Evolutionary conservation across 305 asterid species (phyloP), one percentile per base, ranked within the genome.

Genomic region (Vinca major): DNA sequence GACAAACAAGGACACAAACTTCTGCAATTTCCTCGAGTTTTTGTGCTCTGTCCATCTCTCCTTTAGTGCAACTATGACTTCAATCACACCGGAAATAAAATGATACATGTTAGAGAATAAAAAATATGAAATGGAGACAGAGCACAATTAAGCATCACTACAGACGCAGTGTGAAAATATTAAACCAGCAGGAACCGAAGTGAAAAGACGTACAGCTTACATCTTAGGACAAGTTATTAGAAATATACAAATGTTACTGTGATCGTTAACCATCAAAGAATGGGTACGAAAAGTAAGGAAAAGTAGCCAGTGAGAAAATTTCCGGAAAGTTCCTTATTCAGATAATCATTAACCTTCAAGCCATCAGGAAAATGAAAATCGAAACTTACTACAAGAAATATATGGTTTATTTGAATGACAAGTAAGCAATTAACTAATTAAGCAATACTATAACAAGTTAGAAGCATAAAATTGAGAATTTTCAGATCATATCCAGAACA

Each of bases 11-110:
- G 95, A 87, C 45, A 79, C 90, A 72, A 64, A 72, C 82, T 84
- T 86, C 70, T 85, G 80, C 53, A 74, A 68, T 78, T 82, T 85
- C 79, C 71, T 80, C 8, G 84, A 86, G 74, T 78, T 81, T 75
- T 77, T 81, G 73, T 78, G 73, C 68, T 71, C 82, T 65, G 80
- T 82, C 97, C 96, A 90, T 80, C 85, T 91, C 76, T 86, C 97
- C 84, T 85, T 90, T 64, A 90, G 83, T 73, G 80, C 89, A 61
- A 81, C 65, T 71, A 91, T 73, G 63, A 94, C 99, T 93, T 77
- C 79, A 9, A 67, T 58, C 36, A 45, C 48, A 37, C 0, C 71
- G 61, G 36, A 75, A 75, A 55, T 73, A 66, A 19, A 62, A 69
- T 66, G 33, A 21, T 2, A 60, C 21, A 20, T 16, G 48, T 26